A percentile compares a stretch with the other conserved stretches of the same genome.
These are phyloP conservation scores for Debaryomyces castellii DNA, from an alignment of 805 yeast species.

Conservation along the genomic window DNA sequence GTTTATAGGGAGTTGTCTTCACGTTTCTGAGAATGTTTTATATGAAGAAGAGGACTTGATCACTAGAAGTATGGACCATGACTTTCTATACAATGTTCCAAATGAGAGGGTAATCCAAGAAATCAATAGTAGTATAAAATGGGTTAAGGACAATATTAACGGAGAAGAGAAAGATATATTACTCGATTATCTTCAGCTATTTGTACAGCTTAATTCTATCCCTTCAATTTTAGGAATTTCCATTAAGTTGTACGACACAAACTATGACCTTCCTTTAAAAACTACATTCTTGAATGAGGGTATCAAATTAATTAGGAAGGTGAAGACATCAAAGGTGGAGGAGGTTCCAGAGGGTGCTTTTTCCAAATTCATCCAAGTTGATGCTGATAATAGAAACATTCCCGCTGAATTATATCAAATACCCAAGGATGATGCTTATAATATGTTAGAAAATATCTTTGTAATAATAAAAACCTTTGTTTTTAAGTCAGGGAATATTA, in stretches of 20 bases:
- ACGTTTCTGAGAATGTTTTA: slow-evolving; percentile 56
- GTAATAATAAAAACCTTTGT: slow-evolving; percentile 17
- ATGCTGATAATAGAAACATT: slow-evolving; percentile 35
- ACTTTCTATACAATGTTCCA: slow-evolving; percentile 24
- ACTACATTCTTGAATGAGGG: slow-evolving; percentile 18
- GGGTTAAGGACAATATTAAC: slow-evolving; percentile 22
- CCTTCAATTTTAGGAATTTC: slow-evolving; percentile 17
- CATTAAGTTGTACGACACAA: slow-evolving; percentile 11
- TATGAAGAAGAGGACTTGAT: slow-evolving; percentile 77
- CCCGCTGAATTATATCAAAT: slow-evolving; percentile 32
- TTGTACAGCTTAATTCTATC: slow-evolving; percentile 11
- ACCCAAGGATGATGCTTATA: slow-evolving; percentile 18
- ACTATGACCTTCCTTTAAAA: not conserved
- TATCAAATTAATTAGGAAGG: slow-evolving; percentile 5
- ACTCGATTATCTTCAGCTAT: slow-evolving; percentile 5
- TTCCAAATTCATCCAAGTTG: slow-evolving; percentile 36
- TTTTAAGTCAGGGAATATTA: slow-evolving; percentile 14
- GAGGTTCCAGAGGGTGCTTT: slow-evolving; percentile 23
- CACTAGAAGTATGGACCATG: slow-evolving; percentile 58
- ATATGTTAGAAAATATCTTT: slow-evolving; percentile 19
- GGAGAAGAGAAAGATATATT: slow-evolving; percentile 10
- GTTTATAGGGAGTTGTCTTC: slow-evolving; percentile 48
- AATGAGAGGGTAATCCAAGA: slow-evolving; percentile 20
- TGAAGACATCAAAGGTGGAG: slow-evolving; percentile 1
- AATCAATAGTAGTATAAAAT: slow-evolving; percentile 33